These are phyloP conservation scores for Myriosclerotinia duriaeana DNA, from an alignment of 2,329 filamentous ascomycete species.

Conservation along the genomic window DNA sequence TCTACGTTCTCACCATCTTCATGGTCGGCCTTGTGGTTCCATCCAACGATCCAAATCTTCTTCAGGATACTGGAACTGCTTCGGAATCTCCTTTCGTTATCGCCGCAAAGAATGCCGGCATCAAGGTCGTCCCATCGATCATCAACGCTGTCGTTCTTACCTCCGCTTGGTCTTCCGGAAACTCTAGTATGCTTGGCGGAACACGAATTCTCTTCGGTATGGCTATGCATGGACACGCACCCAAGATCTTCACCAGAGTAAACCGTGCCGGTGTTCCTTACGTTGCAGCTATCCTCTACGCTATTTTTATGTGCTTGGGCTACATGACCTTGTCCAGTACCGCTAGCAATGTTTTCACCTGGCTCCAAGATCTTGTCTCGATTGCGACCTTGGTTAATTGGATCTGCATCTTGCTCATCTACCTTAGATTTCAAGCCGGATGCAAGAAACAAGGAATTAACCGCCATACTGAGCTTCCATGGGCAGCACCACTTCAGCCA, in stretches of 20 bases:
- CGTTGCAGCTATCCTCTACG: slow-evolving; percentile 54
- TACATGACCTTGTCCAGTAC: slow-evolving; percentile 65
- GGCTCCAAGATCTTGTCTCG: slow-evolving; percentile 61
- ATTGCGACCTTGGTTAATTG: slow-evolving; percentile 64
- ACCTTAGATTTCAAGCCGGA: slow-evolving; percentile 56
- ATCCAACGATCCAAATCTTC: slow-evolving; percentile 51
- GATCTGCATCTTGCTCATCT: slow-evolving; percentile 59
- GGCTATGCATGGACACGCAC: slow-evolving; percentile 55
- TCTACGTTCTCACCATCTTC: slow-evolving; percentile 51
- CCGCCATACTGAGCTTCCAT: slow-evolving; percentile 50
- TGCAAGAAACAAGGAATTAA: slow-evolving; percentile 57
- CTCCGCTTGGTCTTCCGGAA: slow-evolving; percentile 68
- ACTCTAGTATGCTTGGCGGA: slow-evolving; percentile 61
- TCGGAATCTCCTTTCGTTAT: slow-evolving; percentile 67
- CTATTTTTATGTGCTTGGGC: slow-evolving; percentile 59
- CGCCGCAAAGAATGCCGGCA: slow-evolving; percentile 65
- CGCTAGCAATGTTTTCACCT: slow-evolving; percentile 62
- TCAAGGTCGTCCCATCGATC: slow-evolving; percentile 65
- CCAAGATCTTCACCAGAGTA: slow-evolving; percentile 53
- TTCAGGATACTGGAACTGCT: slow-evolving; percentile 48
- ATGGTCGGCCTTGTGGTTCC: slow-evolving; percentile 57
- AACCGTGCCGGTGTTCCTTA: slow-evolving; percentile 58
- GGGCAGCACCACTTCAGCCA: slow-evolving; percentile 47
- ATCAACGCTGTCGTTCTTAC: slow-evolving; percentile 77
- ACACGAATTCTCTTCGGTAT: slow-evolving; percentile 60